Percentiles rank a stretch among this genome's conserved stretches.
phyloP scores from a whole-genome alignment of 2,329 filamentous ascomycete species.

The Aureobasidium lini region DNA sequence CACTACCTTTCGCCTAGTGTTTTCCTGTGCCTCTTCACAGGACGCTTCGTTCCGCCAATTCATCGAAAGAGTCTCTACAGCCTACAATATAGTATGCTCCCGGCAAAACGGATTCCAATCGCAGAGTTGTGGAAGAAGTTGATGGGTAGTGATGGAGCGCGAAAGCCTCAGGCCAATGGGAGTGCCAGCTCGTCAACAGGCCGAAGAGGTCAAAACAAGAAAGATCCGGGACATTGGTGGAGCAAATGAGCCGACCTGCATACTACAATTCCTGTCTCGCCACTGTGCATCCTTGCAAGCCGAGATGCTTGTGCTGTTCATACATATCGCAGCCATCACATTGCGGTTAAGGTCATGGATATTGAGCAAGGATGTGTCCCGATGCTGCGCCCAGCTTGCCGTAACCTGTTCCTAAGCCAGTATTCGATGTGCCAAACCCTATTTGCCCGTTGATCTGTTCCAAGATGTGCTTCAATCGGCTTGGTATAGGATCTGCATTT shows the following conservation, averaged over 20 bases:
- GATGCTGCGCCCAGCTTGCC: not conserved
- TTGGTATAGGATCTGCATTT: slow-evolving; percentile 10
- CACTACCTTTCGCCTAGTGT: slow-evolving; percentile 90
- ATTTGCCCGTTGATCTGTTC: slow-evolving; percentile 4
- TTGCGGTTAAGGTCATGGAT: not conserved
- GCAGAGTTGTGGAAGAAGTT: slow-evolving; percentile 67
- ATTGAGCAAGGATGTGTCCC: not conserved
- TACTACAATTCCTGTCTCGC: not conserved
- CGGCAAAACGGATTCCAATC: slow-evolving; percentile 70
- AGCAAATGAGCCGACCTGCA: not conserved
- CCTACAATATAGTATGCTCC: slow-evolving; percentile 96
- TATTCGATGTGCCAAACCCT: not conserved
- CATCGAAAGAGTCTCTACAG: slow-evolving; percentile 92
- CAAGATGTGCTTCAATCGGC: slow-evolving; percentile 2
- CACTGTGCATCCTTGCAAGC: not conserved
- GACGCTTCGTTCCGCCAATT: slow-evolving; percentile 89
- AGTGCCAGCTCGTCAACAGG: not conserved
- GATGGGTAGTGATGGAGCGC: slow-evolving; percentile 4
- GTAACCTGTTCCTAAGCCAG: not conserved
- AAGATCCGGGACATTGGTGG: slow-evolving; percentile 11
- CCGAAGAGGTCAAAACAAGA: slow-evolving; percentile 11
- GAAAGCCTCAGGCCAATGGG: not conserved
- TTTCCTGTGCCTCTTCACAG: slow-evolving; percentile 77
- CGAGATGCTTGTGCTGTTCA: not conserved
- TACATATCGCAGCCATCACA: not conserved